phyloP scores from a whole-genome alignment of 495 filamentous ascomycete genomes.

The Chaetomium fimeti region DNA sequence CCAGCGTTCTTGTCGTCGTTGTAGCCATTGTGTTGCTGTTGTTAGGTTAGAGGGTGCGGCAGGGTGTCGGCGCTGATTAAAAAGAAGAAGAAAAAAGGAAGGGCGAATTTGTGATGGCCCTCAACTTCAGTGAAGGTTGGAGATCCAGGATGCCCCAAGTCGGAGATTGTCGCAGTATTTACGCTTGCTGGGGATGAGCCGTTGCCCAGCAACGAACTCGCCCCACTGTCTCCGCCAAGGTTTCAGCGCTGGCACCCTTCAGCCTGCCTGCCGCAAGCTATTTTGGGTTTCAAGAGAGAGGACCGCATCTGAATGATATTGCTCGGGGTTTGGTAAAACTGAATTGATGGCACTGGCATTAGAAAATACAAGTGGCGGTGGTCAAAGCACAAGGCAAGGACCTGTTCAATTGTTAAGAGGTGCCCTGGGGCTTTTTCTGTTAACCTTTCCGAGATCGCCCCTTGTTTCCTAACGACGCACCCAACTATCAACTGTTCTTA shows the following conservation, averaged over 20 bases:
- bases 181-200: not conserved
- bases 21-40: constrained; percentile 43
- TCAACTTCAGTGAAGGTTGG: constrained; percentile 8
- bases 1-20: constrained; percentile 50
- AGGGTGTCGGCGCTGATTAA: not conserved
- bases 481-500: too few relatives aligned
- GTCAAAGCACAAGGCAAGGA: too few relatives aligned
- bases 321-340: too few relatives aligned
- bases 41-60: constrained; percentile 7
- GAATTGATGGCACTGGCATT: too few relatives aligned
- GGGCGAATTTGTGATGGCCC: not conserved
- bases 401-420: too few relatives aligned
- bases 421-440: too few relatives aligned
- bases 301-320: too few relatives aligned
- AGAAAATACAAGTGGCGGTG: too few relatives aligned
- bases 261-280: not conserved
- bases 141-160: constrained; percentile 19
- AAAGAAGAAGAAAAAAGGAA: not conserved
- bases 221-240: not conserved
- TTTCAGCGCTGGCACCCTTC: not conserved
- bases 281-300: too few relatives aligned
- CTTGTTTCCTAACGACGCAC: too few relatives aligned
- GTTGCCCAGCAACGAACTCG: constrained; percentile 33
- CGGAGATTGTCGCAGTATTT: constrained; percentile 14
- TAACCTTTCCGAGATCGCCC: too few relatives aligned